These are phyloP conservation scores for Phalaenopsis aphrodite DNA, from an alignment of 106 monocot species.

Conservation along the genomic window DNA sequence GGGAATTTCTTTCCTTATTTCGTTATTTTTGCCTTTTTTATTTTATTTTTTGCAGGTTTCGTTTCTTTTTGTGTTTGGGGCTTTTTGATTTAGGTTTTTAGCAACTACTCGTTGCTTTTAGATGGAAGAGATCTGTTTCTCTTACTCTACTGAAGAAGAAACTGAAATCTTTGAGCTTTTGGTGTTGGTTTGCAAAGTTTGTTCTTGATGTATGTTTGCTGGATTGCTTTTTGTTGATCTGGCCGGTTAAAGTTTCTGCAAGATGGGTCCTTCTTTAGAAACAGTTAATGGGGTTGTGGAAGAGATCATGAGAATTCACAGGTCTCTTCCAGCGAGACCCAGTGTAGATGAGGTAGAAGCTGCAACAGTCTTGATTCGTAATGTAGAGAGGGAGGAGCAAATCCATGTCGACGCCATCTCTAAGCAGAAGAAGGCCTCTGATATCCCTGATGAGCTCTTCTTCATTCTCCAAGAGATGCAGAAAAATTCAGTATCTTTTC, in stretches of 20 bases:
- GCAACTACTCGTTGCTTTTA: not conserved
- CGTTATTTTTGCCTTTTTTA: not conserved
- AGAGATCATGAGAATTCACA: constrained; percentile 33
- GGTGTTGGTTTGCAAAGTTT: too few species aligned
- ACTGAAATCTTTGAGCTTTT: too few species aligned
- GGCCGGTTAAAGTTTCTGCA: not conserved
- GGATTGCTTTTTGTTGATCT: not conserved
- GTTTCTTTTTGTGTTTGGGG: not conserved
- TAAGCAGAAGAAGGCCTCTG: constrained; percentile 19
- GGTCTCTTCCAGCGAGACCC: constrained; percentile 28
- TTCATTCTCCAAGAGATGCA: constrained; percentile 35
- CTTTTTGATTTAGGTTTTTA: not conserved
- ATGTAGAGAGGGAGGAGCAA: constrained; percentile 28
- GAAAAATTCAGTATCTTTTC: constrained; percentile 14
- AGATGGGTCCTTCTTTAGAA: constrained; percentile 21
- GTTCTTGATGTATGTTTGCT: not conserved
- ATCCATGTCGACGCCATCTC: constrained; percentile 19
- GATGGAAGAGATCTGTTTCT: not conserved
- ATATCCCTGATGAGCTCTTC: constrained; percentile 36
- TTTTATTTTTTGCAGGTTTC: not conserved
- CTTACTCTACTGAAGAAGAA: not conserved
- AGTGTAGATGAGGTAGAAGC: constrained; percentile 28
- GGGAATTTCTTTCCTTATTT: not conserved
- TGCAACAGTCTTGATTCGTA: constrained; percentile 15
- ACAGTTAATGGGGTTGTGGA: constrained; percentile 19